Conservation (phyloP, 352 stramenopile genomes). For the Labyrinthula sp. region DNA sequence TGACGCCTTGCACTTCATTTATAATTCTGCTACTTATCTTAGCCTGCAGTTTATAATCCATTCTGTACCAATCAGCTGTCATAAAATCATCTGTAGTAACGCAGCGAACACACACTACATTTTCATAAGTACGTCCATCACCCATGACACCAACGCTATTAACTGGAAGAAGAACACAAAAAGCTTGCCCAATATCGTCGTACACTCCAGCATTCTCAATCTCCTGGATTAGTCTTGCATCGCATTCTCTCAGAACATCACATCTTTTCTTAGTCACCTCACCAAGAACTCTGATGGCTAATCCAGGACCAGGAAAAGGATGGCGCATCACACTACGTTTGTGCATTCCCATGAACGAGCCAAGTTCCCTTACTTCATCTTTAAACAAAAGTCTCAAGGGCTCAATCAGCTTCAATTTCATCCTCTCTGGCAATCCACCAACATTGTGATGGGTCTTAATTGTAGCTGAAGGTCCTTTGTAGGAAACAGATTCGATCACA, state of each 20-base stretch:
- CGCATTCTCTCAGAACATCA: conserved; percentile 83
- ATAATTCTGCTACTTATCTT: conserved; percentile 93
- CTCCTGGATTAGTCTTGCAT: conserved; percentile 93
- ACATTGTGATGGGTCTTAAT: conserved; percentile 99
- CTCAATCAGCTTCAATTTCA: conserved; percentile 97
- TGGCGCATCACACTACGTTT: conserved; percentile 90
- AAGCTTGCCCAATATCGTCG: conserved; percentile 91
- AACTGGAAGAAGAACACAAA: conserved; percentile 85
- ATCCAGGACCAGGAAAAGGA: conserved; percentile 90
- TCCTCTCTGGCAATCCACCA: conserved; percentile 79
- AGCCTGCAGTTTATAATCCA: conserved; percentile 88
- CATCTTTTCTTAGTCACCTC: conserved; percentile 75
- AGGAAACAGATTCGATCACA: conserved; percentile 95
- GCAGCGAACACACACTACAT: conserved; percentile 74
- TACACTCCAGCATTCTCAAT: conserved; percentile 82
- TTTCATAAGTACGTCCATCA: conserved; percentile 88
- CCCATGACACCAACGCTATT: conserved; percentile 94
- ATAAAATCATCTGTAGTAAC: conserved; percentile 99
- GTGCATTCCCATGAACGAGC: conserved; percentile 87
- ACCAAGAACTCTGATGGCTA: conserved; percentile 92
- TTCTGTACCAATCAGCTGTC: conserved; percentile 97
- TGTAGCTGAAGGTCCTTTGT: conserved; percentile 86
- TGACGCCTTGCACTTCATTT: conserved; percentile 93
- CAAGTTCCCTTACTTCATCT: conserved; percentile 86
- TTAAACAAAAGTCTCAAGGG: conserved; percentile 95